Conservation (phyloP, 495 filamentous ascomycete genomes). For the Talaromyces stipitatus region DNA sequence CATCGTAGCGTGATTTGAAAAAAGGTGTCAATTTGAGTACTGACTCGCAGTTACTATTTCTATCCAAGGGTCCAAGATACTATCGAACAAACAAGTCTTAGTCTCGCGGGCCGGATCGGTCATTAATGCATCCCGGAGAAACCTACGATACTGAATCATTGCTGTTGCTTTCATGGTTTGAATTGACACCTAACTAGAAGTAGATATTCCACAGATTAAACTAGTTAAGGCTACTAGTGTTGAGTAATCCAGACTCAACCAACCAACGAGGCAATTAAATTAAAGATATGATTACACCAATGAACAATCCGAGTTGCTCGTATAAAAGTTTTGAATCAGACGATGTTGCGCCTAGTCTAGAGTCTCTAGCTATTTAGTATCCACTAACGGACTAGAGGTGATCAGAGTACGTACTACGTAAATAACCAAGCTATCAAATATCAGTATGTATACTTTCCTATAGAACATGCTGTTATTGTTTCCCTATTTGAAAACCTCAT, state of each 20-base stretch:
- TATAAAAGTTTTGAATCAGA: neutral
- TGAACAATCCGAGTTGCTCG: neutral
- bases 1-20: neutral
- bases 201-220: too few relatives aligned
- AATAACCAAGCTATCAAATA: neutral
- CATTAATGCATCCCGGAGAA: neutral
- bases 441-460: neutral
- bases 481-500: neutral
- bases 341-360: neutral
- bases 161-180: neutral
- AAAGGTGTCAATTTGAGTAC: neutral
- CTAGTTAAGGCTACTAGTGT: neutral
- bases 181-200: neutral
- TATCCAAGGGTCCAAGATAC: neutral
- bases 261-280: neutral
- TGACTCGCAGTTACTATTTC: slow-evolving; percentile 5
- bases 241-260: neutral
- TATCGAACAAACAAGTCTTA: neutral
- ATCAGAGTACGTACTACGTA: neutral
- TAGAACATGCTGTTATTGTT: neutral
- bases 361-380: neutral
- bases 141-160: neutral
- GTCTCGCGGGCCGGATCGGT: slow-evolving; percentile 3
- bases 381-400: too few relatives aligned
- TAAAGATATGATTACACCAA: neutral